These are phyloP conservation scores for Cornus kousa DNA, from an alignment of 148 eudicot species.

Conservation along the genomic window DNA sequence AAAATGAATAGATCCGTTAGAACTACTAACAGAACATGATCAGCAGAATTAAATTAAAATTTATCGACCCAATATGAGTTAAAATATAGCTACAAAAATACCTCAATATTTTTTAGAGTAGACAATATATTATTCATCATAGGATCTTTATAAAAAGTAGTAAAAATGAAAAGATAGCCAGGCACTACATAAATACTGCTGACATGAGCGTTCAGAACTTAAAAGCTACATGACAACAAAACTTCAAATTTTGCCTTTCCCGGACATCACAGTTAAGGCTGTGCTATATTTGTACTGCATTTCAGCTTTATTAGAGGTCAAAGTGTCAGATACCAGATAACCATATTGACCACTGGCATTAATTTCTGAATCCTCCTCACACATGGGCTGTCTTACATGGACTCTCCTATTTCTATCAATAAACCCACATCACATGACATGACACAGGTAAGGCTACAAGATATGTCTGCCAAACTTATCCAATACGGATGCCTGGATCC, in stretches of 20 bases:
- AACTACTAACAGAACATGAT: not conserved
- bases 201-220: not conserved
- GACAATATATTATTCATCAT: not conserved
- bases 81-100: not conserved
- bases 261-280: not conserved
- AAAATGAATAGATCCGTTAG: constrained; percentile 13
- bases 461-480: too few species aligned
- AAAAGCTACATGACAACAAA: not conserved
- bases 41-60: not conserved
- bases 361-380: too few species aligned
- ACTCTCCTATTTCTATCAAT: too few species aligned
- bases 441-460: too few species aligned
- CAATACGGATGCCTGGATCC: too few species aligned
- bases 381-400: too few species aligned
- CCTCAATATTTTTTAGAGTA: not conserved
- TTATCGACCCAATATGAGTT: not conserved
- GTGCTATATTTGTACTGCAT: not conserved
- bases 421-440: too few species aligned
- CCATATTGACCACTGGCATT: not conserved
- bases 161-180: not conserved
- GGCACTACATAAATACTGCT: not conserved
- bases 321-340: not conserved
- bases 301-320: not conserved
- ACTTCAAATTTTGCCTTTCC: not conserved
- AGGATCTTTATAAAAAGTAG: too few species aligned